These are phyloP conservation scores for Kodamaea laetipori DNA, from an alignment of 805 yeast genomes.

Conservation along the genomic window DNA sequence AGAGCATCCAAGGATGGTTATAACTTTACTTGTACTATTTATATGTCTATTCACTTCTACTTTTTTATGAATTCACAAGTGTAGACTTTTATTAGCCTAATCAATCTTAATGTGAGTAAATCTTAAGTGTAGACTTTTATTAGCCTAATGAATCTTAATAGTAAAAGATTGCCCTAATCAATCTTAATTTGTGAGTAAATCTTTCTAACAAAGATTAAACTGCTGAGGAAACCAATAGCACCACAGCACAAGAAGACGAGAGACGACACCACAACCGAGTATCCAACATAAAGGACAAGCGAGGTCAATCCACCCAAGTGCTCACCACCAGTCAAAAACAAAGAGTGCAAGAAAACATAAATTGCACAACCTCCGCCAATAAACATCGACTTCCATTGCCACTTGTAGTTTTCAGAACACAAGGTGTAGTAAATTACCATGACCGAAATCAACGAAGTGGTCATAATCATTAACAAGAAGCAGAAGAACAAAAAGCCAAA, in stretches of 20 bases:
- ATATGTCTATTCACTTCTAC: background rate
- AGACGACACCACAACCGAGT: conserved; percentile 69
- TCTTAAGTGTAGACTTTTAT: conserved; percentile 34
- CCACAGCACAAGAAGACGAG: conserved; percentile 84
- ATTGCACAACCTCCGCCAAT: conserved; percentile 87
- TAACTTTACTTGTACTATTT: conserved; percentile 10
- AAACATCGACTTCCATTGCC: conserved; percentile 95
- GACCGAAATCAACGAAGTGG: conserved; percentile 78
- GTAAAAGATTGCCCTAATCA: conserved; percentile 46
- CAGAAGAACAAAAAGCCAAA: conserved; percentile 95
- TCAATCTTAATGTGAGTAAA: conserved; percentile 83
- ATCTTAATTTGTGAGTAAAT: conserved; percentile 87
- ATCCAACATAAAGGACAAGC: conserved; percentile 77
- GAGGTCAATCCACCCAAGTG: conserved; percentile 72
- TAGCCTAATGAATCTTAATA: background rate
- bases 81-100: background rate
- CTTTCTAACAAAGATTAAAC: conserved; percentile 70
- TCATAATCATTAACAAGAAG: conserved; percentile 75
- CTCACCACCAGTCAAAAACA: conserved; percentile 67
- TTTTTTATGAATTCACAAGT: background rate
- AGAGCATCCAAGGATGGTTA: conserved; percentile 41
- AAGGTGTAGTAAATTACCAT: conserved; percentile 80
- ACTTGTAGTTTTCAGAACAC: conserved; percentile 88
- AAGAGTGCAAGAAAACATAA: conserved; percentile 82
- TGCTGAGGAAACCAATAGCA: conserved; percentile 77